Conservation (phyloP, 2,329 filamentous ascomycete genomes). For the Lachnum nothofagi region DNA sequence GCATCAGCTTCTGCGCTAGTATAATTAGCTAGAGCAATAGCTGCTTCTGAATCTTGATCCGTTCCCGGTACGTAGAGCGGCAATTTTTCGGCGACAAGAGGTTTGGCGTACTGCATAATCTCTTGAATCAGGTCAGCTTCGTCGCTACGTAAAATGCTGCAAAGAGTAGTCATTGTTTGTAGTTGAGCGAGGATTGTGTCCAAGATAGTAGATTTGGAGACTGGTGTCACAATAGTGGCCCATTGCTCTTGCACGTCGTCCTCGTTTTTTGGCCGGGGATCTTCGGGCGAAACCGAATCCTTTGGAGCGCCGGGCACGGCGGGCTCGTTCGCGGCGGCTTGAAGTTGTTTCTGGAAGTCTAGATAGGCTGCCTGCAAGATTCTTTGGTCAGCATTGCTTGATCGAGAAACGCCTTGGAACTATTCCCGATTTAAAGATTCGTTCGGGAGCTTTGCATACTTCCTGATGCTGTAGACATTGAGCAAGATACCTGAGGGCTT, state of each 20-base stretch:
- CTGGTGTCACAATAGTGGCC: slow-evolving; percentile 61
- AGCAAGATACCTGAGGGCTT: slow-evolving; percentile 57
- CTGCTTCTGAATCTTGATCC: slow-evolving; percentile 45
- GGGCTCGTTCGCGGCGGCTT: not conserved
- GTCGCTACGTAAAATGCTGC: slow-evolving; percentile 35
- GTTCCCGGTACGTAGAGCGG: slow-evolving; percentile 16
- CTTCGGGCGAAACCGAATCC: not conserved
- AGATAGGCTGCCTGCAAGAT: too few species aligned
- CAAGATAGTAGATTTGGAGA: slow-evolving; percentile 59
- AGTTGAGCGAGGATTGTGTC: slow-evolving; percentile 65
- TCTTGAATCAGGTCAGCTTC: slow-evolving; percentile 3
- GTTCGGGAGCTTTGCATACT: too few species aligned
- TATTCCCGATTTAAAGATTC: too few species aligned
- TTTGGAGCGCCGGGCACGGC: not conserved
- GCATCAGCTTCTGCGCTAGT: slow-evolving; percentile 51
- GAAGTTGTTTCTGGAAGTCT: slow-evolving; percentile 36
- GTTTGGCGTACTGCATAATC: slow-evolving; percentile 49
- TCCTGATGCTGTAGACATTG: slow-evolving; percentile 51
- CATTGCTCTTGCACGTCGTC: slow-evolving; percentile 54
- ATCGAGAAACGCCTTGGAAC: too few species aligned
- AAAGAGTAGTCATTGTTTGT: slow-evolving; percentile 48
- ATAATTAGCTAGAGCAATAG: slow-evolving; percentile 53
- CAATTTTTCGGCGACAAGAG: slow-evolving; percentile 32
- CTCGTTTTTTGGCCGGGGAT: slow-evolving; percentile 22
- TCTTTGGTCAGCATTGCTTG: too few species aligned